These are phyloP conservation scores for Ruellia speciosa DNA, from an alignment of 305 asterid genomes.

Conservation along the genomic window DNA sequence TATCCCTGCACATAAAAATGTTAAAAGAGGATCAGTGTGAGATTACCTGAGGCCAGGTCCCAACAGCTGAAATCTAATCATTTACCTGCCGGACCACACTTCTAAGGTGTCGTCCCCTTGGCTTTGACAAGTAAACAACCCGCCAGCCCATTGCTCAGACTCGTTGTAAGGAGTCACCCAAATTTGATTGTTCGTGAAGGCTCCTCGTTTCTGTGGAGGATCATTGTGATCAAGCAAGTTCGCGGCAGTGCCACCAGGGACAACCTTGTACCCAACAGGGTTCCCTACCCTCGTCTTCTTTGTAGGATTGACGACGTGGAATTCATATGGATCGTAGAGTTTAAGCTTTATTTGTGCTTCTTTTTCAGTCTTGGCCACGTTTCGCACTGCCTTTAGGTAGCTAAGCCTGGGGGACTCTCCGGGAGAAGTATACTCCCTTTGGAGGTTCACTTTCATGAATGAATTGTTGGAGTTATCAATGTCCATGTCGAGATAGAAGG, in stretches of 20 bases:
- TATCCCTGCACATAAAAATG: constrained; percentile 38
- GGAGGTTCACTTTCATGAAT: constrained; percentile 67
- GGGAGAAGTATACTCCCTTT: constrained; percentile 43
- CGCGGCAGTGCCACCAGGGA: constrained; percentile 81
- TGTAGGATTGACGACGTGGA: constrained; percentile 65
- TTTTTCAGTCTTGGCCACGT: constrained; percentile 72
- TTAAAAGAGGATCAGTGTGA: neutral
- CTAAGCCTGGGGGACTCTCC: constrained; percentile 62
- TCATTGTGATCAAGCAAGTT: constrained; percentile 65
- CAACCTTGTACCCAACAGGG: constrained; percentile 83
- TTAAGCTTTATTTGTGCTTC: constrained; percentile 80
- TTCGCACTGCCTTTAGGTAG: constrained; percentile 65
- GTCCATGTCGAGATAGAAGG: constrained; percentile 87
- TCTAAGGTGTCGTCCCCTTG: constrained; percentile 77
- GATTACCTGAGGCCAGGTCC: neutral
- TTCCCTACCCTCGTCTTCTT: constrained; percentile 78
- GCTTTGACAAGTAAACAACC: constrained; percentile 65
- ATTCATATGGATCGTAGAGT: constrained; percentile 70
- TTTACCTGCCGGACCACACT: constrained; percentile 75
- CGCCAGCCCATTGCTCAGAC: constrained; percentile 88
- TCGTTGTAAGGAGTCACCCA: constrained; percentile 84
- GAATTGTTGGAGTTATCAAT: constrained; percentile 67
- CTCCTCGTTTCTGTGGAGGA: constrained; percentile 81
- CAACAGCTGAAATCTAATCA: neutral
- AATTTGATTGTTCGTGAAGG: constrained; percentile 82